Conservation (phyloP, 306 rosid species). For the Phaseolus lunatus region DNA sequence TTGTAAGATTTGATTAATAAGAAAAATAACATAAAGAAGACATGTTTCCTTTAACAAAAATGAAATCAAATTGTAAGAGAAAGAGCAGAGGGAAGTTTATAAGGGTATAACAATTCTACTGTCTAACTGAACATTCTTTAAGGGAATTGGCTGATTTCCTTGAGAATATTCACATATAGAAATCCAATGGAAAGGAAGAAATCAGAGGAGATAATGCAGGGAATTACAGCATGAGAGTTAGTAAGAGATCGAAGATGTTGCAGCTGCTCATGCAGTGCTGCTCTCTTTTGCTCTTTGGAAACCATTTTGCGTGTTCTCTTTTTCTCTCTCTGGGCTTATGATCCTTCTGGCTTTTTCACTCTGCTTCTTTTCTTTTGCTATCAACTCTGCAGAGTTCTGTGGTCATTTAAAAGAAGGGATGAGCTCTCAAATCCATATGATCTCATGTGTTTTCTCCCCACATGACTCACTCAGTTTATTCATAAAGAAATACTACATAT, state of each 20-base stretch:
- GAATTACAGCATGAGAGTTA: conserved; percentile 93
- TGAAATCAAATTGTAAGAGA: conserved; percentile 23
- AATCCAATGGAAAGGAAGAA: conserved; percentile 56
- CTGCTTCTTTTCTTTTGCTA: conserved; percentile 33
- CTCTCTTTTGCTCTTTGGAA: conserved; percentile 90
- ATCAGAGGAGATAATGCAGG: conserved; percentile 43
- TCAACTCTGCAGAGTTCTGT: conserved; percentile 49
- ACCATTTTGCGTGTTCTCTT: conserved; percentile 58
- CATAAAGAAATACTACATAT: conserved; percentile 46
- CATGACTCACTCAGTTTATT: conserved; percentile 65
- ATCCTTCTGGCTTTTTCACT: conserved; percentile 25
- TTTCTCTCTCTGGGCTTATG: conserved; percentile 16
- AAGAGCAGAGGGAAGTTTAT: neutral
- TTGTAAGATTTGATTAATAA: conserved; percentile 9
- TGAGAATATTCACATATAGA: conserved; percentile 41
- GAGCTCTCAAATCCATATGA: conserved; percentile 78
- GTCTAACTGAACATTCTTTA: conserved; percentile 24
- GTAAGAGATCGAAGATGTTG: conserved; percentile 97
- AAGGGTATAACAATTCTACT: neutral
- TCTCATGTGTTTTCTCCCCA: conserved; percentile 73
- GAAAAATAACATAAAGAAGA: neutral
- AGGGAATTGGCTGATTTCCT: conserved; percentile 36
- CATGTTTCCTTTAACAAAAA: neutral
- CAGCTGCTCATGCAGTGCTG: conserved; percentile 90
- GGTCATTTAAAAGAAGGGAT: conserved; percentile 62